These are phyloP conservation scores for Trichoderma koningii DNA, from an alignment of 2,329 filamentous ascomycete genomes.

Conservation along the genomic window DNA sequence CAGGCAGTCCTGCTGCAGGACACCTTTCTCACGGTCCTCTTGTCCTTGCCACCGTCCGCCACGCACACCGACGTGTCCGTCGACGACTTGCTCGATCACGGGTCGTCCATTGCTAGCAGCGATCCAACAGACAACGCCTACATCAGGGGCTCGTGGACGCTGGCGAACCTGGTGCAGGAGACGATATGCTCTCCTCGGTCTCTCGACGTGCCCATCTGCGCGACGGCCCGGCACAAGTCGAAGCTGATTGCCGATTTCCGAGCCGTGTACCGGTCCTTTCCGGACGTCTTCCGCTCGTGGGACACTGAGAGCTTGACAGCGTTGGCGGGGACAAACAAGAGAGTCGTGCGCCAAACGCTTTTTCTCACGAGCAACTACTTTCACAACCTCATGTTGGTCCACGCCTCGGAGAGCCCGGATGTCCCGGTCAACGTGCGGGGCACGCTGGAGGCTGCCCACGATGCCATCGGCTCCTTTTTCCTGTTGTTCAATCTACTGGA, in stretches of 20 bases:
- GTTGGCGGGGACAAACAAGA: conserved; percentile 61
- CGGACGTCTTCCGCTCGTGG: conserved; percentile 68
- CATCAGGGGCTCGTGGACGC: conserved; percentile 74
- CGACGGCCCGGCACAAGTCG: conserved; percentile 67
- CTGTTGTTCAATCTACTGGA: conserved; percentile 69
- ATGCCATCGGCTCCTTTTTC: conserved; percentile 74
- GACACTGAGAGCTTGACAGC: conserved; percentile 61
- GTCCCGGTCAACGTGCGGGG: conserved; percentile 67
- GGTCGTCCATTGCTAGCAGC: conserved; percentile 56
- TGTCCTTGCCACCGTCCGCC: conserved; percentile 74
- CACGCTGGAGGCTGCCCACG: conserved; percentile 73
- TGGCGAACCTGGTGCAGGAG: conserved; percentile 77
- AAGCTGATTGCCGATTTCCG: conserved; percentile 71
- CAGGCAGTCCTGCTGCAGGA: conserved; percentile 80
- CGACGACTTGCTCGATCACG: conserved; percentile 70
- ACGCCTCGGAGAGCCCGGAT: conserved; percentile 67
- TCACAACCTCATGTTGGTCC: conserved; percentile 78
- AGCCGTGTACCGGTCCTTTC: conserved; percentile 71
- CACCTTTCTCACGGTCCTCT: conserved; percentile 75
- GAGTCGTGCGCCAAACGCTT: conserved; percentile 71
- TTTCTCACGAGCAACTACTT: conserved; percentile 82
- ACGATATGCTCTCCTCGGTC: conserved; percentile 74
- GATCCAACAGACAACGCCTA: conserved; percentile 69
- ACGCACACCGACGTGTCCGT: conserved; percentile 79
- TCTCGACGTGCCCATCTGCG: conserved; percentile 70